These are phyloP conservation scores for Moesziomyces sp. DNA, from an alignment of 1,284 basidiomycete genomes.

Conservation along the genomic window DNA sequence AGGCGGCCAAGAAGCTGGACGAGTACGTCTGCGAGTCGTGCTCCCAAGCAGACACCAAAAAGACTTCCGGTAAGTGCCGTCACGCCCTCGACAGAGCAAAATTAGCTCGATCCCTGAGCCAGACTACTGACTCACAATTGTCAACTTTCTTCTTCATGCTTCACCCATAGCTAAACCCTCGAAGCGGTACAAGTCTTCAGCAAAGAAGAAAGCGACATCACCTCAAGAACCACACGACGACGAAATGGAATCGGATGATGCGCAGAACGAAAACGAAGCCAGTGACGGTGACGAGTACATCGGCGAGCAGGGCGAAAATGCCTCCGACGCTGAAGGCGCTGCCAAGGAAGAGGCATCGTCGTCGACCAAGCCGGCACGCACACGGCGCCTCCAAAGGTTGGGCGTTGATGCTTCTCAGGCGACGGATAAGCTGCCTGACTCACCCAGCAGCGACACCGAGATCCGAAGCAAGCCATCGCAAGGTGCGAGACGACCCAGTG, in stretches of 20 bases:
- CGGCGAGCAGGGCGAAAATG: constrained; percentile 14
- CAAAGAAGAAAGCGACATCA: constrained; percentile 10
- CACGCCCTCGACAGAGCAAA: too few species aligned
- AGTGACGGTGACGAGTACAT: constrained; percentile 27
- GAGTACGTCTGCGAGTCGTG: constrained; percentile 60
- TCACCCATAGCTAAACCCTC: constrained; percentile 10
- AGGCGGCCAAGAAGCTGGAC: constrained; percentile 55
- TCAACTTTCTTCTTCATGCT: neutral
- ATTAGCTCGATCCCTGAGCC: too few species aligned
- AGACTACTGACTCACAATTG: neutral
- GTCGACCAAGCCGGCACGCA: neutral
- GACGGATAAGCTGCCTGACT: neutral
- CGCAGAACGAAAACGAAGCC: constrained; percentile 12
- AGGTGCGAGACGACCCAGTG: constrained; percentile 21
- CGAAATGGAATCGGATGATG: constrained; percentile 1
- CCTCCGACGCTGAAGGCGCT: constrained; percentile 23
- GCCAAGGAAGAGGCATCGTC: constrained; percentile 7
- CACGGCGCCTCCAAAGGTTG: constrained; percentile 4
- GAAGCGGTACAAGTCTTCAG: constrained; percentile 23
- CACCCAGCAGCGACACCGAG: constrained; percentile 1
- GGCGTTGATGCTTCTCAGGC: neutral
- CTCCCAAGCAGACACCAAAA: constrained; percentile 3
- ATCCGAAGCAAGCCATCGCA: constrained; percentile 8
- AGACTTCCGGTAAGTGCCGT: constrained; percentile 43
- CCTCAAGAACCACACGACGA: neutral